A percentile compares a stretch with the other conserved stretches of the same genome.
phyloP scores from a whole-genome alignment of 2,329 filamentous ascomycete genomes.

The Verticillium longisporum region DNA sequence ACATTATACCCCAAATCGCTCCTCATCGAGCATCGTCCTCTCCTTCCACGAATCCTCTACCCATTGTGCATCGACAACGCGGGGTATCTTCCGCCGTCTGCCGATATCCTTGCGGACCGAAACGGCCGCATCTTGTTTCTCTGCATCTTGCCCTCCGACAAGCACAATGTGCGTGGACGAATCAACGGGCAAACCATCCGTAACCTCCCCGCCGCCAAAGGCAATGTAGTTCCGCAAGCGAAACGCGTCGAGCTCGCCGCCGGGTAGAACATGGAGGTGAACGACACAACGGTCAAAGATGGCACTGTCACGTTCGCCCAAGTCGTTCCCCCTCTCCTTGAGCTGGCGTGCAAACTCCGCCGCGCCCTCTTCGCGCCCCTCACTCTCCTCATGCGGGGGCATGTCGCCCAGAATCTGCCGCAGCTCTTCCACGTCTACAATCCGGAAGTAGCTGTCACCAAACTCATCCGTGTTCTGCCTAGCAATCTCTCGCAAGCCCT shows the following conservation, averaged over 20 bases:
- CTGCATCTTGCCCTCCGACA: conserved; percentile 30
- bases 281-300: conserved; percentile 44
- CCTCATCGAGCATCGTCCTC: conserved; percentile 73
- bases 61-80: conserved; percentile 67
- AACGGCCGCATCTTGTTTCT: conserved; percentile 27
- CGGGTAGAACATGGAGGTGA: conserved; percentile 25
- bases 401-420: conserved; percentile 40
- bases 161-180: conserved; percentile 68
- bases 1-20: conserved; percentile 25
- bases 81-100: conserved; percentile 46
- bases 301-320: conserved; percentile 42
- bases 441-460: conserved; percentile 76
- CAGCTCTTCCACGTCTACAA: conserved; percentile 60
- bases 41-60: conserved; percentile 75
- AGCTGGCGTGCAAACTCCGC: conserved; percentile 46
- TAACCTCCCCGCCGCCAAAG: conserved; percentile 63
- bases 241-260: conserved; percentile 19
- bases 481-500: conserved; percentile 46
- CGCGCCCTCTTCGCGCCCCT: conserved; percentile 30
- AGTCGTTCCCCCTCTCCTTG: conserved; percentile 45
- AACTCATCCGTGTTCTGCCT: conserved; percentile 64
- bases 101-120: conserved; percentile 41
- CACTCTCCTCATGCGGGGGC: conserved; percentile 36
- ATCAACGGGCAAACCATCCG: conserved; percentile 40
- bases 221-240: conserved; percentile 48